Evolutionary conservation across 1,284 basidiomycete species (phyloP).

Genomic region (Golubevia sp.): DNA sequence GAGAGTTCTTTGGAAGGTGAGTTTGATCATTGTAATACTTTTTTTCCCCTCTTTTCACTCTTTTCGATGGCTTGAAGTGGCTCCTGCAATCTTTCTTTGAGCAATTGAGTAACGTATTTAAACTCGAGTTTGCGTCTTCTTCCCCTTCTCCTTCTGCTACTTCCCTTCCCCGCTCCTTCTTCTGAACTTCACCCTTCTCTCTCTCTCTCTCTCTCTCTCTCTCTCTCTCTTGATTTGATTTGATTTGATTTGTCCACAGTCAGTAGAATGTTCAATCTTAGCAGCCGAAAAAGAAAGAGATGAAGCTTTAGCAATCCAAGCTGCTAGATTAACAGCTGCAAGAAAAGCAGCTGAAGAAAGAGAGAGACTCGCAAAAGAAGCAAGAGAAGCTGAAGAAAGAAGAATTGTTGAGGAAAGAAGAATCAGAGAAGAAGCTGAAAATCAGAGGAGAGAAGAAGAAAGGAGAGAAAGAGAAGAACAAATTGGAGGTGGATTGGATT

Average conservation of each 20-base stretch:
- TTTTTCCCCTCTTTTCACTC: too few species aligned
- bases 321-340: slow-evolving; percentile 31
- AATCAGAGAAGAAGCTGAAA: slow-evolving; percentile 12
- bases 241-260: not conserved
- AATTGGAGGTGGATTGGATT: slow-evolving; percentile 19
- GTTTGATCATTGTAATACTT: not conserved
- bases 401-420: slow-evolving; percentile 43
- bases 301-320: slow-evolving; percentile 31
- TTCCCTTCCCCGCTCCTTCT: not conserved
- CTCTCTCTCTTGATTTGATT: not conserved
- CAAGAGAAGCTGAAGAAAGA: slow-evolving; percentile 36
- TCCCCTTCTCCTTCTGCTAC: not conserved
- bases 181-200: slow-evolving; percentile 3
- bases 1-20: slow-evolving; percentile 39
- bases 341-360: slow-evolving; percentile 41
- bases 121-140: too few species aligned
- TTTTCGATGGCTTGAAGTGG: too few species aligned
- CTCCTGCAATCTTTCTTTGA: too few species aligned
- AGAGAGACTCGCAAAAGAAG: slow-evolving; percentile 30
- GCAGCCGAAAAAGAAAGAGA: slow-evolving; percentile 36
- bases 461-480: slow-evolving; percentile 17
- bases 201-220: not conserved
- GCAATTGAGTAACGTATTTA: too few species aligned
- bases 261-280: slow-evolving; percentile 46
- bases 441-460: slow-evolving; percentile 19